Conservation (phyloP, 108 stramenopile species). For the Pelagomonas calceolata region DNA sequence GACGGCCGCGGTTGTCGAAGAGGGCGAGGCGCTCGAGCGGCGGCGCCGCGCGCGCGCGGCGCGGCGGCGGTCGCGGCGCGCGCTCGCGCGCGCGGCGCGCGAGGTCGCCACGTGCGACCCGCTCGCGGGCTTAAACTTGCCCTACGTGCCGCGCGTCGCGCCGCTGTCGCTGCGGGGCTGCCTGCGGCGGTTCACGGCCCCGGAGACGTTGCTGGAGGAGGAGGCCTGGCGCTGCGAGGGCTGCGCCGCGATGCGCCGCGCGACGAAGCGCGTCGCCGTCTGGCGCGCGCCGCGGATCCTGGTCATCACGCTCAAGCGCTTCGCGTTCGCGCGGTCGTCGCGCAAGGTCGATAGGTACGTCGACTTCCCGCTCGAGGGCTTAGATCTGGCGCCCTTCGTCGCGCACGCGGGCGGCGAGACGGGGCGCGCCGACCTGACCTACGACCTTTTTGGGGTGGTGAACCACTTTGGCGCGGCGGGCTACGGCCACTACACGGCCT, state of each 20-base stretch:
- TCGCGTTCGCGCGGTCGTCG: neutral
- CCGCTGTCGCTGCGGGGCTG: neutral
- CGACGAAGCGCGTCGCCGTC: neutral
- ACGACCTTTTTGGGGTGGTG: constrained; percentile 14
- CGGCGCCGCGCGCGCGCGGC: too few relatives aligned
- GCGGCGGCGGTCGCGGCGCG: too few relatives aligned
- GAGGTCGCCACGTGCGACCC: too few relatives aligned
- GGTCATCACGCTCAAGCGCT: neutral
- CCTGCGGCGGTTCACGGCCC: neutral
- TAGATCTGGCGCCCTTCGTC: neutral
- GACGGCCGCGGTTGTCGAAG: too few relatives aligned
- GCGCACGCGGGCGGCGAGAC: neutral
- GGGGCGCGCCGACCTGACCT: neutral
- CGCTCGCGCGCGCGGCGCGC: too few relatives aligned
- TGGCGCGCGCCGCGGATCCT: neutral
- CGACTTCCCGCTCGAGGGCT: neutral
- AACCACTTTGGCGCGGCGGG: constrained; percentile 11
- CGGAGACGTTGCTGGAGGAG: neutral
- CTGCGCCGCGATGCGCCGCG: neutral
- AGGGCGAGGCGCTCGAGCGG: too few relatives aligned
- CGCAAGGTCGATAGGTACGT: neutral
- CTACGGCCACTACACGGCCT: constrained; percentile 19
- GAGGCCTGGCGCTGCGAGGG: neutral
- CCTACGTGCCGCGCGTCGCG: too few relatives aligned
- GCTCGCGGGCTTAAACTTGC: too few relatives aligned